These are phyloP conservation scores for Alternaria alternata DNA, from an alignment of 2,329 filamentous ascomycete species.

Conservation along the genomic window DNA sequence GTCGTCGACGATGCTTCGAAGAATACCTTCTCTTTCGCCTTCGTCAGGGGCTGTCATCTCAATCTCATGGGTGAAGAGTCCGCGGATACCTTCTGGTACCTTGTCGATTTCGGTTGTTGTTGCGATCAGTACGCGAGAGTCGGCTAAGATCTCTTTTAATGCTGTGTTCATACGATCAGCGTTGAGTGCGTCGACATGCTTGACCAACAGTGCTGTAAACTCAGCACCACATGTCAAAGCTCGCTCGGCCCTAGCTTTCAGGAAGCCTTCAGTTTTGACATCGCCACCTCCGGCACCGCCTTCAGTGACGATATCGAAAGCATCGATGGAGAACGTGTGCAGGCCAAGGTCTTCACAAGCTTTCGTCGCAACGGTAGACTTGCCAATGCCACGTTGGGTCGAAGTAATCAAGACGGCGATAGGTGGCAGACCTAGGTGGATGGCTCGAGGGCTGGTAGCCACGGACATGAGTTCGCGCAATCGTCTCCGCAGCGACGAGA, in stretches of 20 bases:
- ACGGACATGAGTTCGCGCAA: constrained; percentile 86
- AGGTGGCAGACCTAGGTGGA: constrained; percentile 86
- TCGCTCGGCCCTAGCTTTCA: constrained; percentile 86
- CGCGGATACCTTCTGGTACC: constrained; percentile 86
- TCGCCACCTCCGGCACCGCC: constrained; percentile 86
- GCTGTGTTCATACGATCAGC: constrained; percentile 89
- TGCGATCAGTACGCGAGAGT: constrained; percentile 83
- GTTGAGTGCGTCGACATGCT: constrained; percentile 88
- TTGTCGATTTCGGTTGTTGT: constrained; percentile 97
- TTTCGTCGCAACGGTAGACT: constrained; percentile 76
- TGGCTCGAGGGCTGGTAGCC: constrained; percentile 84
- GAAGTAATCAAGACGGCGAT: constrained; percentile 88
- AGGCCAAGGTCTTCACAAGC: constrained; percentile 90
- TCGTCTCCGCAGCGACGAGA: constrained; percentile 63
- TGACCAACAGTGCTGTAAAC: constrained; percentile 83
- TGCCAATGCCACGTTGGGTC: constrained; percentile 92
- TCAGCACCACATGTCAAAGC: constrained; percentile 87
- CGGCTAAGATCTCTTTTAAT: constrained; percentile 82
- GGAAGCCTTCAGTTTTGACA: constrained; percentile 90
- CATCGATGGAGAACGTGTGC: constrained; percentile 87
- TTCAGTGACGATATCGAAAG: constrained; percentile 94
- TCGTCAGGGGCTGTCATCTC: constrained; percentile 95
- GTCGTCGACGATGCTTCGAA: constrained; percentile 79
- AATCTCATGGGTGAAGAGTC: constrained; percentile 93
- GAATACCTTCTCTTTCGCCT: constrained; percentile 85